These are phyloP conservation scores for Myxozyma vanderwaltii DNA, from an alignment of 805 yeast genomes.

Conservation along the genomic window DNA sequence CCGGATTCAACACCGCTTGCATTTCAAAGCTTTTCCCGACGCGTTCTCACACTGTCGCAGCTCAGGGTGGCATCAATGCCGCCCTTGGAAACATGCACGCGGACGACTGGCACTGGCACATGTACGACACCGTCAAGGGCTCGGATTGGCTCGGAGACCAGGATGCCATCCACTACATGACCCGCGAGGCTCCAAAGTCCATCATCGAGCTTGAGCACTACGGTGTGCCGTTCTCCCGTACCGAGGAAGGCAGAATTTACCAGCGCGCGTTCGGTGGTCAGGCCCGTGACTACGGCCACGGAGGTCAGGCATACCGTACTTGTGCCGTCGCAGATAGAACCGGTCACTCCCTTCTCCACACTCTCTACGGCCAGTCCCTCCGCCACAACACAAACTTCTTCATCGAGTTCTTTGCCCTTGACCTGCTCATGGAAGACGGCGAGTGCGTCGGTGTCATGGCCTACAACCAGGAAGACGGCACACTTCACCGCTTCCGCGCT, in stretches of 20 bases:
- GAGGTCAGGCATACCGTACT: conserved; percentile 99
- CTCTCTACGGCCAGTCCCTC: conserved; percentile 93
- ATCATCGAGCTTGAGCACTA: conserved; percentile 96
- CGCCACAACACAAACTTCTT: conserved; percentile 97
- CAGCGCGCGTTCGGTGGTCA: conserved; percentile 99
- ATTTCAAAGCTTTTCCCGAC: conserved; percentile 96
- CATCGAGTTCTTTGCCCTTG: conserved; percentile 95
- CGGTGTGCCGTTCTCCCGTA: conserved; percentile 98
- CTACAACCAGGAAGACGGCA: conserved; percentile 98
- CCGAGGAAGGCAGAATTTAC: conserved; percentile 92
- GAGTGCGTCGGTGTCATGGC: conserved; percentile 97
- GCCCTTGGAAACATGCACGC: conserved; percentile 98
- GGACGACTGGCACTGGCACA: conserved; percentile 99
- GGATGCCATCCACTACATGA: conserved; percentile 98
- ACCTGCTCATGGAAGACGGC: conserved; percentile 90
- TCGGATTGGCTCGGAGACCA: conserved; percentile 99
- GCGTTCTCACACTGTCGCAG: conserved; percentile 98
- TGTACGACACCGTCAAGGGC: conserved; percentile 99
- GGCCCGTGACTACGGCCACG: conserved; percentile 91
- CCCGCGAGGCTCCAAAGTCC: conserved; percentile 94
- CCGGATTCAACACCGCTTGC: conserved; percentile 97
- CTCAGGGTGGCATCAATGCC: conserved; percentile 99
- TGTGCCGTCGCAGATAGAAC: conserved; percentile 99
- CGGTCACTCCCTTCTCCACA: conserved; percentile 95
- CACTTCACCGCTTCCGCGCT: conserved; percentile 95